Conservation (phyloP, 2,329 filamentous ascomycete species). For the Colletotrichum theobromicola region DNA sequence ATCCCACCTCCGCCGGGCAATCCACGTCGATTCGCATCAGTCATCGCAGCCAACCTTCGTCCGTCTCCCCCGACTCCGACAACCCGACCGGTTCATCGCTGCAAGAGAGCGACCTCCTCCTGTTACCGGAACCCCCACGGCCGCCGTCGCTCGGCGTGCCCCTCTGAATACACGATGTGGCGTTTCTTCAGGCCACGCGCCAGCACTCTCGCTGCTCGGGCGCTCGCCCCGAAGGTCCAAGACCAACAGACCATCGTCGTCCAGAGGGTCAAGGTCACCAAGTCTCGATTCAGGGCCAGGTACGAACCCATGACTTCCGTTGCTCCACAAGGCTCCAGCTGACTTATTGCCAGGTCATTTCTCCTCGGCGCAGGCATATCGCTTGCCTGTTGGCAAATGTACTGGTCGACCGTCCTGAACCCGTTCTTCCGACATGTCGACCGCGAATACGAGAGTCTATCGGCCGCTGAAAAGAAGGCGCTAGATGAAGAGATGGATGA, state of each 20-base stretch:
- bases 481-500: constrained; percentile 43
- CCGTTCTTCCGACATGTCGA: constrained; percentile 49
- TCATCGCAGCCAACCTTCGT: neutral
- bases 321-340: neutral
- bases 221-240: neutral
- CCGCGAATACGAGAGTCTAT: constrained; percentile 45
- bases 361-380: constrained; percentile 36
- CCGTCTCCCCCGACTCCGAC: neutral
- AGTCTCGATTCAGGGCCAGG: constrained; percentile 2
- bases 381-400: constrained; percentile 47
- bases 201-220: constrained; percentile 13
- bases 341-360: constrained; percentile 18
- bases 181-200: constrained; percentile 16
- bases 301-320: neutral
- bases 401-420: constrained; percentile 50
- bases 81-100: neutral
- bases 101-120: neutral
- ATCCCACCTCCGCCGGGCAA: neutral
- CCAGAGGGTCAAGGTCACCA: constrained; percentile 21
- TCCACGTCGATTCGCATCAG: neutral
- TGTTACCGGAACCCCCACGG: neutral
- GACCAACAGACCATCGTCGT: constrained; percentile 12
- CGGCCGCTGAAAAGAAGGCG: constrained; percentile 48
- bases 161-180: constrained; percentile 1
- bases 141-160: constrained; percentile 14